These are phyloP conservation scores for Ligustrum vulgare DNA, from an alignment of 257 asterid genomes.

Conservation along the genomic window DNA sequence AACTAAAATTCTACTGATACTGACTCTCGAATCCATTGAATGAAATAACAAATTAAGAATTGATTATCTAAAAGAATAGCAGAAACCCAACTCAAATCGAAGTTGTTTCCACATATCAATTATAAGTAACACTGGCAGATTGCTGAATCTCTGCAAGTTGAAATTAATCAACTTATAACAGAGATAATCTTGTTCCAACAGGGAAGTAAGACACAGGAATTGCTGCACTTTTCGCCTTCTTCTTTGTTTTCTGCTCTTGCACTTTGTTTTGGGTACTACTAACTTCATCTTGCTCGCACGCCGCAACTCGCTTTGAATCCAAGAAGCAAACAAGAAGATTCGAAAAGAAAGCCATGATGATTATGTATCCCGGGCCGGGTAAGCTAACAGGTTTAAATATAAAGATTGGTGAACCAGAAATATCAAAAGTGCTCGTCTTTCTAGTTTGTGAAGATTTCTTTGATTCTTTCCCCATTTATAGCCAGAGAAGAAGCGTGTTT, in stretches of 20 bases:
- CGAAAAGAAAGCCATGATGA: slow-evolving; percentile 10
- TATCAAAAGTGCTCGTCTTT: not conserved
- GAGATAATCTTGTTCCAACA: slow-evolving; percentile 14
- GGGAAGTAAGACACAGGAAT: slow-evolving; percentile 25
- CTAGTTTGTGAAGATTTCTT: not conserved
- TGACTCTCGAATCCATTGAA: not conserved
- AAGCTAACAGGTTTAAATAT: not conserved
- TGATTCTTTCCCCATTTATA: not conserved
- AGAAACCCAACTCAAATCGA: not conserved
- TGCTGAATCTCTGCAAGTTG: not conserved
- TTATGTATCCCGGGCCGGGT: not conserved
- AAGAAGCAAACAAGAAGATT: not conserved
- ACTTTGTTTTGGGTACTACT: not conserved
- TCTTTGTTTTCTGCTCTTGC: not conserved
- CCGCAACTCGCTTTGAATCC: not conserved
- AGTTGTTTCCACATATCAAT: not conserved
- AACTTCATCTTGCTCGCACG: slow-evolving; percentile 6
- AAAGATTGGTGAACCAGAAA: not conserved
- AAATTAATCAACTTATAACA: not conserved
- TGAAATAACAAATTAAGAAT: not conserved
- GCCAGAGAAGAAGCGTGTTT: not conserved
- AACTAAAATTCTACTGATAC: not conserved
- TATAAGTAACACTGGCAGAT: not conserved
- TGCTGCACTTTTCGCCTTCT: slow-evolving; percentile 15
- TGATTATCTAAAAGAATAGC: not conserved